A percentile compares a stretch with the other conserved stretches of the same genome.
Evolutionary conservation across 495 filamentous ascomycete species (phyloP).

Genomic region (Neurospora sublineolata): DNA sequence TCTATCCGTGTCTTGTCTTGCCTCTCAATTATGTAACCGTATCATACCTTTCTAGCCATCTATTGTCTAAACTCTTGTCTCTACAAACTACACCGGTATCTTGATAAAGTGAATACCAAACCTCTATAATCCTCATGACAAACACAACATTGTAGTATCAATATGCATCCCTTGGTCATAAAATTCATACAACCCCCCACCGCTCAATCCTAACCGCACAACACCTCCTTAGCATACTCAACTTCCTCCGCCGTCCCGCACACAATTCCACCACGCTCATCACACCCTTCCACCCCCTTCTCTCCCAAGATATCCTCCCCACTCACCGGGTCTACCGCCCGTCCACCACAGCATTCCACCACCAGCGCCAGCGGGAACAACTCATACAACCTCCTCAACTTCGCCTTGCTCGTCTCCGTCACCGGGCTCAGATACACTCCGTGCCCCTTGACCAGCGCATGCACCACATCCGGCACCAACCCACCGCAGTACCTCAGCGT

Average conservation of each 20-base stretch:
- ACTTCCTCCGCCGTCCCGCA: conserved; percentile 39
- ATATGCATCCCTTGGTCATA: not conserved
- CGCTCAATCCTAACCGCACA: not conserved
- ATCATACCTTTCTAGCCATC: not conserved
- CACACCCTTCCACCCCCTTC: conserved; percentile 21
- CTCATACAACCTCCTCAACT: conserved; percentile 41
- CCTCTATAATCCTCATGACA: not conserved
- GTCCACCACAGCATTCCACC: conserved; percentile 40
- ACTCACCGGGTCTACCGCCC: conserved; percentile 30
- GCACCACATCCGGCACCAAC: conserved; percentile 42
- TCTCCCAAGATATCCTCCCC: conserved; percentile 28
- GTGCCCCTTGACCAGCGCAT: conserved; percentile 40
- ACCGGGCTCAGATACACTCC: conserved; percentile 42
- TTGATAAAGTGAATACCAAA: not conserved
- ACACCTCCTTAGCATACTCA: conserved; percentile 6
- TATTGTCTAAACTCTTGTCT: not conserved
- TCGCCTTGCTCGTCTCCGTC: conserved; percentile 31
- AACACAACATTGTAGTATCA: not conserved
- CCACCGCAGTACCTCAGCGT: conserved; percentile 43
- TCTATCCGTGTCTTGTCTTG: not conserved
- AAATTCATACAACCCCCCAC: not conserved
- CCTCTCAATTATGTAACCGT: not conserved
- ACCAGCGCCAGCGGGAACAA: conserved; percentile 38
- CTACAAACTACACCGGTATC: not conserved
- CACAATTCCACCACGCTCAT: conserved; percentile 37